phyloP scores from a whole-genome alignment of 2,329 filamentous ascomycete genomes.

The Helotiales sp. region DNA sequence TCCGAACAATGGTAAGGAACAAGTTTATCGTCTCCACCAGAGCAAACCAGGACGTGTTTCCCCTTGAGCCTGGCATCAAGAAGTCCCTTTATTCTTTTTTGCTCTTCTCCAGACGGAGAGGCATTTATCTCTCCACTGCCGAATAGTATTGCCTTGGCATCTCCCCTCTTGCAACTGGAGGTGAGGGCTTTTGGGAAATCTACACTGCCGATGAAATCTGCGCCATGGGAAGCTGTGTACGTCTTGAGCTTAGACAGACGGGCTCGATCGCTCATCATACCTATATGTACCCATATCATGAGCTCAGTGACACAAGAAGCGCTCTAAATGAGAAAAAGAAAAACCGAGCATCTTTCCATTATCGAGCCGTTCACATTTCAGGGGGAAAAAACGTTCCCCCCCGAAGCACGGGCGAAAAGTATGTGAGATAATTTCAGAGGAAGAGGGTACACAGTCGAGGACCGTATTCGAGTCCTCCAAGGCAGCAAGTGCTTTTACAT shows the following conservation, averaged over 20 bases:
- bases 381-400: neutral
- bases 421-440: too few relatives aligned
- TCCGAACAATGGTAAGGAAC: slow-evolving; percentile 66
- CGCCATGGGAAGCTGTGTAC: slow-evolving; percentile 57
- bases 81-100: slow-evolving; percentile 45
- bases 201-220: slow-evolving; percentile 69
- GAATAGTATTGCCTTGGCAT: slow-evolving; percentile 76
- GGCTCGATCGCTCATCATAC: slow-evolving; percentile 78
- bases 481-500: too few relatives aligned
- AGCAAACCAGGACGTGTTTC: slow-evolving; percentile 65
- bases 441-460: too few relatives aligned
- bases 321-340: neutral
- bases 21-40: slow-evolving; percentile 67
- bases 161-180: slow-evolving; percentile 60
- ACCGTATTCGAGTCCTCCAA: too few relatives aligned
- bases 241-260: slow-evolving; percentile 64
- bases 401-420: too few relatives aligned
- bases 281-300: slow-evolving; percentile 11
- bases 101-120: slow-evolving; percentile 38
- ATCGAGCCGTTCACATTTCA: neutral
- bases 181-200: slow-evolving; percentile 76
- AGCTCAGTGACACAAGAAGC: neutral
- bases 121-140: slow-evolving; percentile 42
- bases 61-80: slow-evolving; percentile 53
- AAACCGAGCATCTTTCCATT: neutral